Evolutionary conservation across 73 alveolate genomes (phyloP), one percentile per base, ranked within the genome.

Genomic region (Symbiodinium natans): DNA sequence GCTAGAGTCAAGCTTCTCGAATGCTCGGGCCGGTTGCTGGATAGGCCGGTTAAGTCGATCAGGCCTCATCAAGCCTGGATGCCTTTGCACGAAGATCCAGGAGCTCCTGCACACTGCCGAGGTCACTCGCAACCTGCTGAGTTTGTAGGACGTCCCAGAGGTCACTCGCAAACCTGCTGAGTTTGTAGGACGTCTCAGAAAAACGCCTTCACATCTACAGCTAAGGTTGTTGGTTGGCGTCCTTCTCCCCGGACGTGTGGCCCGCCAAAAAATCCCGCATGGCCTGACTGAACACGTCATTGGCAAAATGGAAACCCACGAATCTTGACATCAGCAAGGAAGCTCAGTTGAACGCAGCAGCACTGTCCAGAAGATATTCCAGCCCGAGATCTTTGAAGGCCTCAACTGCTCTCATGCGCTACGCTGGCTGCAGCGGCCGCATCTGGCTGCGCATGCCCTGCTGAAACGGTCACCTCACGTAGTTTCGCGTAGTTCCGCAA

Each of bases 301-400:
- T n/a, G n/a, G n/a, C n/a, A n/a, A 29, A 52, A 52, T 15, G n/a
- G 31, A 15, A 52, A 29, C 71, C 71, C 71, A 52, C 6, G 71
- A 1, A 29, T 9, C 31, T 80, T 36, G 29, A 19, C 38, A 34
- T 6, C 38, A 82, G 2, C 63, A 31, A n/a, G n/a, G n/a, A n/a
- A 42, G 41, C 42, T 27, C 54, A 85, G 93, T 43, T 1, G 3
- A 31, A 25, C 17, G 82, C 93, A 48, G 95, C 85, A 3, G 95
- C 68, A 31, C 95, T 87, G 68, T 87, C 95, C 95, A 87, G 41
- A 40, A 87, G 95, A 38, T 87, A 87, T 39, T 87, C 95, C 85
- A 87, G 36, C 29, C 84, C 84, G 63, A 87, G 43, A 2, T 87
- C 84, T 33, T 36, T 31, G 94, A 86, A 86, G 36, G 82, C 94